Evolutionary conservation across 768 basidiomycete species (phyloP), one percentile per base, ranked within the genome.

Genomic region (Termitomyces sp.): DNA sequence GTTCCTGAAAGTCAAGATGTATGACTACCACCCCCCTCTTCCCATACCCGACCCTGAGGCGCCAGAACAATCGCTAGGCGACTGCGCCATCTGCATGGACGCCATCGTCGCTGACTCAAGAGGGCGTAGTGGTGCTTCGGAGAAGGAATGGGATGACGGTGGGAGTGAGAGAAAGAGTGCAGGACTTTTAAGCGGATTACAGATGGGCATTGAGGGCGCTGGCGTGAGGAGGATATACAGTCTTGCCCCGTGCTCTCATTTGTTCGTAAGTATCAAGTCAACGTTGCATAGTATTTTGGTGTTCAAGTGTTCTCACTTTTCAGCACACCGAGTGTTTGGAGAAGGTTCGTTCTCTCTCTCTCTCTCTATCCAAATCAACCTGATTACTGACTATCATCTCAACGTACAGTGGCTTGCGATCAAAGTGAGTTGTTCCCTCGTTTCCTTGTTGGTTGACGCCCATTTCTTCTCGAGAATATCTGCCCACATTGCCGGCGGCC

Each of bases 61-160:
- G 2, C 85, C 86, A 1, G 86, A 87, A 45, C 83, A 86, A 61
- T 80, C 87, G 3, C 72, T 92, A 15, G 92, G 90, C 7, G 91
- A 95, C 66, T 97, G 94, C 63, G 83, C 91, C 6, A 95, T 97
- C 52, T 96, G 94, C 64, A 94, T 96, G 91, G 94, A 96, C 56
- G 79, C 84, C 5, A 94, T 95, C 60, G 64, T 81, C 41, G 67
- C 81, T 26, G 80, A 84, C 44, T 72, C 78, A 44, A 65, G 71
- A 6, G 64, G 68, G 3, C 60, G 74, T 44, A 73, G 69, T 8
- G 63, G 71, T 21, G 72, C 63, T 28, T 65, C 67, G 7, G 71
- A 74, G 72, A 75, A 63, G 67, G 67, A 55, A 61, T 65, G 53
- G 62, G 58, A 67, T 62, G 59, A 30, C 66, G 54, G 69, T 66